A percentile compares a stretch with the other conserved stretches of the same genome.
Evolutionary conservation across 345 rosid genomes (phyloP).

Genomic region (Mallotus nudiflorus): DNA sequence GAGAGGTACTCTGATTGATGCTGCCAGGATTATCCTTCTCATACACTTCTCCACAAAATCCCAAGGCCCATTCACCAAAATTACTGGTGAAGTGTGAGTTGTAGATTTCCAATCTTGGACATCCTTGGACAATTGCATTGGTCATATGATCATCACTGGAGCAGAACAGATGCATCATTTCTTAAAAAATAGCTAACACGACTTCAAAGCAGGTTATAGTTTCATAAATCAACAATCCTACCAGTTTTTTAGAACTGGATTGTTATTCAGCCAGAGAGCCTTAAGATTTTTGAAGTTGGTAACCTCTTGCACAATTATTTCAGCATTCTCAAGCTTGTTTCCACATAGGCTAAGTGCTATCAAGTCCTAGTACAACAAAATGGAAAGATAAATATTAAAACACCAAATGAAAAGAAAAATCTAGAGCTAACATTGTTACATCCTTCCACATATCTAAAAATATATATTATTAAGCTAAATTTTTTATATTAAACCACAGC

Average conservation of each 20-base stretch:
- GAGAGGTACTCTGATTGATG: constrained; percentile 34
- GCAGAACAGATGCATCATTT: constrained; percentile 22
- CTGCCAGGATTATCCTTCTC: constrained; percentile 65
- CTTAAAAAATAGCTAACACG: constrained; percentile 10
- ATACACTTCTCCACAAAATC: constrained; percentile 67
- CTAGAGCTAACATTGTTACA: neutral
- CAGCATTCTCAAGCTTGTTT: constrained; percentile 63
- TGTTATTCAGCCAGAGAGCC: constrained; percentile 86
- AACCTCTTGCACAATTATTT: constrained; percentile 59
- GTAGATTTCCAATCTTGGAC: constrained; percentile 72
- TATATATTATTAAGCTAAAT: no score
- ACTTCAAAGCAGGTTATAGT: neutral
- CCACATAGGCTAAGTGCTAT: constrained; percentile 76
- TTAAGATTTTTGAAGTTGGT: constrained; percentile 59
- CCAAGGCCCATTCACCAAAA: constrained; percentile 85
- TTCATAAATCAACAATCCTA: constrained; percentile 28
- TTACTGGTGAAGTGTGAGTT: constrained; percentile 68
- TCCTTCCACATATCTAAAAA: neutral
- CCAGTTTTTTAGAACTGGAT: constrained; percentile 63
- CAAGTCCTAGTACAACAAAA: constrained; percentile 52
- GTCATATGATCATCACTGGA: constrained; percentile 49
- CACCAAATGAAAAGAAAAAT: neutral
- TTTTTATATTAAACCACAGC: neutral
- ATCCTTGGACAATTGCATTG: constrained; percentile 55
- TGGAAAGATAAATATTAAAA: neutral